These are phyloP conservation scores for Alternaria brassicicola DNA, from an alignment of 2,329 filamentous ascomycete genomes.

Conservation along the genomic window DNA sequence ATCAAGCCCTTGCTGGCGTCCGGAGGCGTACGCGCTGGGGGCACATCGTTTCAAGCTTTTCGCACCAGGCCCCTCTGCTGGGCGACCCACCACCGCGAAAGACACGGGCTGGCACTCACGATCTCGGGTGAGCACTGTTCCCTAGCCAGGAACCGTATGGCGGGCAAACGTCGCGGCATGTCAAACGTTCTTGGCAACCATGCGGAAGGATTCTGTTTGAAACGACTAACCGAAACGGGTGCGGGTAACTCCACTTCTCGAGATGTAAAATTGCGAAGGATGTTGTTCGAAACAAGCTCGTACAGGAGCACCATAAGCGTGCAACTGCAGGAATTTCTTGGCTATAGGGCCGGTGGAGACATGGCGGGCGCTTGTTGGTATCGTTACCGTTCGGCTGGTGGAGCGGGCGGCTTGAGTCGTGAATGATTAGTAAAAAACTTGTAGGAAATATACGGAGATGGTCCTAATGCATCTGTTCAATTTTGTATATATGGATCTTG, in stretches of 20 bases:
- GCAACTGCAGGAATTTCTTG: conserved; percentile 15
- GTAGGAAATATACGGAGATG: background rate
- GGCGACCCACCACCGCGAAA: conserved; percentile 4
- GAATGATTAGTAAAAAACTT: background rate
- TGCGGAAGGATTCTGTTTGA: conserved; percentile 23
- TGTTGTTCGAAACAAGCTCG: conserved; percentile 21
- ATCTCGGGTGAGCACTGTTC: background rate
- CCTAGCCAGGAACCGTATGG: conserved; percentile 6
- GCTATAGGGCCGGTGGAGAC: conserved; percentile 3
- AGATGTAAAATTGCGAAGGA: conserved; percentile 18
- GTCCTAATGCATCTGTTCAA: background rate
- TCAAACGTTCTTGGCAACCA: conserved; percentile 8
- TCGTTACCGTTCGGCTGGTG: background rate
- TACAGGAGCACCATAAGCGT: conserved; percentile 6
- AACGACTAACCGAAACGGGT: conserved; percentile 18
- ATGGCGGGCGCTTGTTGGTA: background rate
- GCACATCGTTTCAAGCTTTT: conserved; percentile 15
- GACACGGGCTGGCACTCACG: conserved; percentile 10
- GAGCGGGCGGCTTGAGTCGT: background rate
- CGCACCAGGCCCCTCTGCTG: conserved; percentile 12
- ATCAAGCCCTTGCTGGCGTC: conserved; percentile 6
- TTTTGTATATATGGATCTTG: background rate
- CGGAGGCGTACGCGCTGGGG: conserved; percentile 9
- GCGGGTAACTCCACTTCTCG: conserved; percentile 19
- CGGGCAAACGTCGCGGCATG: conserved; percentile 8